Evolutionary conservation across 2,329 filamentous ascomycete genomes (phyloP).

Genomic region (Rugonectria rugulosa): DNA sequence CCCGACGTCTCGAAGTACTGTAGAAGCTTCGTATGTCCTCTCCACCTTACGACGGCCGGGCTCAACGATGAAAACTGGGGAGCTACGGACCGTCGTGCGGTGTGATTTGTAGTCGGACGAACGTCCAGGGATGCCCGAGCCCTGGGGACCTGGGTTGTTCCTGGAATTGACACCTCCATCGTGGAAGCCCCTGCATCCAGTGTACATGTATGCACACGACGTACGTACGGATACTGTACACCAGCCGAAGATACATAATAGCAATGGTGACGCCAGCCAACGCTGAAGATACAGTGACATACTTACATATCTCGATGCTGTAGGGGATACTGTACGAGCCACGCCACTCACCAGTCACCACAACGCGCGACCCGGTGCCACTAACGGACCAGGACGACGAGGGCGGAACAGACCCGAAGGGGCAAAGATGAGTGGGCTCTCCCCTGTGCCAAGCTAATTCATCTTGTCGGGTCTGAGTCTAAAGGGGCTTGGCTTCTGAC

Average conservation of each 20-base stretch:
- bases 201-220: no score
- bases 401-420: not conserved
- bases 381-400: not conserved
- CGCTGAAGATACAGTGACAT: constrained; percentile 19
- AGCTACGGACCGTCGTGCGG: not conserved
- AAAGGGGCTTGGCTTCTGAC: constrained; percentile 16
- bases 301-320: no score
- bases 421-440: not conserved
- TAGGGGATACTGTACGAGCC: no score
- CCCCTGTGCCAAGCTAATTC: not conserved
- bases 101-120: constrained; percentile 1
- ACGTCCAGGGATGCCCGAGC: not conserved
- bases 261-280: constrained; percentile 17
- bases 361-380: not conserved
- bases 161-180: not conserved
- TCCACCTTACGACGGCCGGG: not conserved
- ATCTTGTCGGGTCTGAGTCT: constrained; percentile 1
- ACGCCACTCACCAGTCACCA: no score
- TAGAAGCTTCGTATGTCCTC: constrained; percentile 11
- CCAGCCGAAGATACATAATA: not conserved
- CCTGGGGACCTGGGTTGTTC: not conserved
- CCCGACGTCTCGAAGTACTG: not conserved
- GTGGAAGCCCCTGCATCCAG: not conserved
- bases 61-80: constrained; percentile 11
- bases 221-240: no score